These are phyloP conservation scores for Aphanocladium album DNA, from an alignment of 2,329 filamentous ascomycete genomes.

Conservation along the genomic window DNA sequence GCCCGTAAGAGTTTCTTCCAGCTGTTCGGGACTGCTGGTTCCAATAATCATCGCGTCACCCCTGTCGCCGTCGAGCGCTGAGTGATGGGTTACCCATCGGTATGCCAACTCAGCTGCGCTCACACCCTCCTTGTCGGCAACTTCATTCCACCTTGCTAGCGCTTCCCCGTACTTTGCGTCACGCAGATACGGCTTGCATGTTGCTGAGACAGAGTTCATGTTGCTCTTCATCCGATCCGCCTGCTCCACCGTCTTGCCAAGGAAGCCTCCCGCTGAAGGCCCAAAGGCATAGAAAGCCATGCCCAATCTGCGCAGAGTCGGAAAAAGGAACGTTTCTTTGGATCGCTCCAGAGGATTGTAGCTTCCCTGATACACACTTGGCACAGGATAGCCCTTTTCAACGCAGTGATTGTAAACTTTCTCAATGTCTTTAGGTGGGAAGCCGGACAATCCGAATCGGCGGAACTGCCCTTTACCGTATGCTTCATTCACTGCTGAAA, in stretches of 20 bases:
- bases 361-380: slow-evolving; percentile 15
- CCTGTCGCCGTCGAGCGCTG: background rate
- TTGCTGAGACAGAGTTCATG: slow-evolving; percentile 7
- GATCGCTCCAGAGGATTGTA: slow-evolving; percentile 14
- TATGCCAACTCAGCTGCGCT: slow-evolving; percentile 12
- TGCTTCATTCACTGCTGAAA: slow-evolving; percentile 14
- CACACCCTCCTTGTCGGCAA: slow-evolving; percentile 13
- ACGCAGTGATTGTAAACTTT: slow-evolving; percentile 13
- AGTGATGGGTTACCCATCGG: slow-evolving; percentile 9
- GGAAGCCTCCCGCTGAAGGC: slow-evolving; percentile 16
- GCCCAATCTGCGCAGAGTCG: slow-evolving; percentile 13
- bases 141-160: slow-evolving; percentile 12
- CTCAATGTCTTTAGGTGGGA: slow-evolving; percentile 13
- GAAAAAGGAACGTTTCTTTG: slow-evolving; percentile 14
- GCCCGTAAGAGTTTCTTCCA: background rate
- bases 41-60: slow-evolving; percentile 4
- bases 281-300: slow-evolving; percentile 18
- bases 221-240: slow-evolving; percentile 7
- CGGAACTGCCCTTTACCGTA: slow-evolving; percentile 13
- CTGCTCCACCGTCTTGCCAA: slow-evolving; percentile 15
- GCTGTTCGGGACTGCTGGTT: slow-evolving; percentile 5
- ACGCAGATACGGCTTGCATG: slow-evolving; percentile 14
- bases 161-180: slow-evolving; percentile 11
- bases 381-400: slow-evolving; percentile 10
- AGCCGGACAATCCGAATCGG: slow-evolving; percentile 17